Evolutionary conservation across 257 asterid genomes (phyloP).

Genomic region (Nicotiana benthamiana): DNA sequence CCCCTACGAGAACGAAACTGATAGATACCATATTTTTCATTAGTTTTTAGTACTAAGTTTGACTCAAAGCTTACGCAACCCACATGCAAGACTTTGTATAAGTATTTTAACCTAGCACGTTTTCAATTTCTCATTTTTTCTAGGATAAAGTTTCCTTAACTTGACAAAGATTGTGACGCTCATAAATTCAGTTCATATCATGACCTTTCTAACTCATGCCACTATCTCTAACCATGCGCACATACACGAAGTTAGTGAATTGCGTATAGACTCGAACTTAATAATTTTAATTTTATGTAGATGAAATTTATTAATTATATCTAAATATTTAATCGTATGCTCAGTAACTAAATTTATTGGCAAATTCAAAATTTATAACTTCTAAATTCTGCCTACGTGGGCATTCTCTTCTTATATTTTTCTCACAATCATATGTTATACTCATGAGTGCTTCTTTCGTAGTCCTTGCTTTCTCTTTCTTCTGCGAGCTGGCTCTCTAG

Average conservation of each 20-base stretch:
- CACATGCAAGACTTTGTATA: constrained; percentile 13
- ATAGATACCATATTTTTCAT: constrained; percentile 16
- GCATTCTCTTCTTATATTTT: not conserved
- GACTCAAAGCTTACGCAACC: constrained; percentile 12
- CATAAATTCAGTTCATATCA: not conserved
- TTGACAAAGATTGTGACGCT: not conserved
- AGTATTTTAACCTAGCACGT: not conserved
- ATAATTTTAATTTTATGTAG: too few species aligned
- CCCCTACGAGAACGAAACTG: constrained; percentile 5
- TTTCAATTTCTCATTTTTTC: not conserved
- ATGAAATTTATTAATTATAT: too few species aligned
- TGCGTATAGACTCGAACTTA: too few species aligned
- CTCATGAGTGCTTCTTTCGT: not conserved
- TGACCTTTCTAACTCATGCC: not conserved
- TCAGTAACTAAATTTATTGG: too few species aligned
- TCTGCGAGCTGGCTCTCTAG: not conserved
- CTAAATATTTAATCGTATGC: too few species aligned
- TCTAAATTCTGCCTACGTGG: too few species aligned
- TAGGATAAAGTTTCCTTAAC: not conserved
- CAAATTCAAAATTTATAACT: too few species aligned
- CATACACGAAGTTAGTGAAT: too few species aligned
- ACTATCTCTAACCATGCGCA: constrained; percentile 1
- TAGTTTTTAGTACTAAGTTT: not conserved
- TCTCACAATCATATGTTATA: not conserved
- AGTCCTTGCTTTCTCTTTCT: not conserved